A percentile compares a stretch with the other conserved stretches of the same genome.
These are phyloP conservation scores for Limonium bicolor DNA, from an alignment of 148 eudicot species.

Conservation along the genomic window DNA sequence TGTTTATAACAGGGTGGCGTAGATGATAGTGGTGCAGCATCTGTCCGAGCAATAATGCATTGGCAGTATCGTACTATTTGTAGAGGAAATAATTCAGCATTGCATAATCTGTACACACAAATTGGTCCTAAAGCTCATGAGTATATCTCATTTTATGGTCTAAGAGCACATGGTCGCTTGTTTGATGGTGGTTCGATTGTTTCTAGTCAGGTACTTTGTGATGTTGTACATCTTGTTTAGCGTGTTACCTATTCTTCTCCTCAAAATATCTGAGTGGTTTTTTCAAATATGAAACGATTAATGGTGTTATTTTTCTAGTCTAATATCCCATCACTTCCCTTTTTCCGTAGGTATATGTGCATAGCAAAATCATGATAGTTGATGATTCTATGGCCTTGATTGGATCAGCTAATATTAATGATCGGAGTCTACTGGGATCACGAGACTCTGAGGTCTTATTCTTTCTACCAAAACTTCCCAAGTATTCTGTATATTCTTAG, in stretches of 20 bases:
- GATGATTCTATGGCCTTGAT: slow-evolving; percentile 69
- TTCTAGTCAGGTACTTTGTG: slow-evolving; percentile 64
- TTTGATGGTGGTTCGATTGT: slow-evolving; percentile 72
- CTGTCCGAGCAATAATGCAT: slow-evolving; percentile 96
- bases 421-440: slow-evolving; percentile 94
- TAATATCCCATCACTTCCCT: too few species aligned
- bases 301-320: too few species aligned
- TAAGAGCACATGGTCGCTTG: slow-evolving; percentile 82
- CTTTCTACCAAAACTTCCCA: too few species aligned
- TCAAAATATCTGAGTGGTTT: too few species aligned
- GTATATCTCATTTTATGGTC: slow-evolving; percentile 92
- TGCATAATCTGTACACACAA: slow-evolving; percentile 68
- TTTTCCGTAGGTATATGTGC: too few species aligned
- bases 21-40: slow-evolving; percentile 96
- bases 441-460: slow-evolving; percentile 85
- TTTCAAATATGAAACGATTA: too few species aligned
- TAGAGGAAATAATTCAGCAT: slow-evolving; percentile 71
- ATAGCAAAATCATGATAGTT: slow-evolving; percentile 93
- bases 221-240: too few species aligned
- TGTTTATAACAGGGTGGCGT: slow-evolving; percentile 74
- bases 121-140: slow-evolving; percentile 75
- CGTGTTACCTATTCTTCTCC: too few species aligned
- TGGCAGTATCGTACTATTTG: slow-evolving; percentile 99
- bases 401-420: slow-evolving; percentile 97
- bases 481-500: too few species aligned